Evolutionary conservation across 139 green algal genomes (phyloP), one percentile per base, ranked within the genome.

Genomic region (Auxenochlorella pyrenoidosa): DNA sequence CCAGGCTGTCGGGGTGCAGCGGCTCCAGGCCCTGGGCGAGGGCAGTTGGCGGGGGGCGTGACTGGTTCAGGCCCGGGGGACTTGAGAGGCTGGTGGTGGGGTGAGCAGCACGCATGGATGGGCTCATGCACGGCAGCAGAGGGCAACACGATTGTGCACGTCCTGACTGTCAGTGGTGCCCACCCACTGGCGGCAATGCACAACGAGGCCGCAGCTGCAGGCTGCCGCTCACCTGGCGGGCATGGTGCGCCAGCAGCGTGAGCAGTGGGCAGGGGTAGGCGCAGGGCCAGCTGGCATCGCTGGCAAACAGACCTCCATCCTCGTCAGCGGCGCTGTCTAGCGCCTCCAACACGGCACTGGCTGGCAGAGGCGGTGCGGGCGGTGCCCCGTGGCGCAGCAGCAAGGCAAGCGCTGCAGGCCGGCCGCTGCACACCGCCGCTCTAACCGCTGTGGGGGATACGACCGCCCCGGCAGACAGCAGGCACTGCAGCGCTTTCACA

Each of bases 231-330:
- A 85, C 80, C 41, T 63, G 10, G 21, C 5, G 34, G 3, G 60
- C 80, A 32, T 76, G 59, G 0, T 3, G 26, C 5, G 19, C 54
- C 59, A 85, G 59, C 80, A 85, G 40, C 28, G 40, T 44, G 26
- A 77, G 80, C 80, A 85, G 26, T 0, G 80, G 63, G 80, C 80
- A 85, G 2, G 80, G 40, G 40, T 85, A 85, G 36, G 51, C 16
- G 34, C 58, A 2, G 32, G 5, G 78, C 34, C 51, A 47, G 70
- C 70, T 13, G 13, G 34, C 26, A 18, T 24, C 30, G 10, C 32
- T 32, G 41, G 30, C 66, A 21, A 22, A 8, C 32, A 40, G 32
- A 21, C 28, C 66, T 8, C 0, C 30, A 0, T 40, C 66, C 4
- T 40, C 30, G 30, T 19, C 19, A 12, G 21, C 8, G 40, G 12